Evolutionary conservation across 331 rosid species (phyloP).

Genomic region (Malus hybrid): DNA sequence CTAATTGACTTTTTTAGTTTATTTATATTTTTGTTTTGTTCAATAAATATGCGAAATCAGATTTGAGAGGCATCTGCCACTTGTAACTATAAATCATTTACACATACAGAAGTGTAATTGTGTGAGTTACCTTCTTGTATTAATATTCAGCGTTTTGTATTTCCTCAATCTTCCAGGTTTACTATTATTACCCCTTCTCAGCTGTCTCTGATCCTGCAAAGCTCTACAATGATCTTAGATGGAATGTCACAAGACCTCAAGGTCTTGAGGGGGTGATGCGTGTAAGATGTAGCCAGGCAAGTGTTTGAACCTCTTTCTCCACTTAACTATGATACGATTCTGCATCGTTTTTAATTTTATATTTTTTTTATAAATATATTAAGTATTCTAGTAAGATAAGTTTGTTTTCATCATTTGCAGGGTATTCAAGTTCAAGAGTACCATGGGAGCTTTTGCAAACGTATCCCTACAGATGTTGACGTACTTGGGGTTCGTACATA

Average conservation of each 20-base stretch:
- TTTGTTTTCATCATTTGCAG: slow-evolving; percentile 33
- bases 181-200: slow-evolving; percentile 91
- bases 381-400: background rate
- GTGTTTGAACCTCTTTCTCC: slow-evolving; percentile 4
- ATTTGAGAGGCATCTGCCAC: background rate
- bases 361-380: background rate
- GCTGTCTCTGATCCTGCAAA: slow-evolving; percentile 90
- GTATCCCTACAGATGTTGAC: slow-evolving; percentile 92
- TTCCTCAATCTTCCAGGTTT: slow-evolving; percentile 55
- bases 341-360: background rate
- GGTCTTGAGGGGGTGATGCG: slow-evolving; percentile 99
- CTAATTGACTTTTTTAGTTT: background rate
- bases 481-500: slow-evolving; percentile 72
- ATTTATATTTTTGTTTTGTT: background rate
- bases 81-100: background rate
- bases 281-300: slow-evolving; percentile 98
- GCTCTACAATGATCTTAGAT: slow-evolving; percentile 96
- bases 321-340: background rate
- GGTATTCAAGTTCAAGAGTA: slow-evolving; percentile 97
- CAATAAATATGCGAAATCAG: background rate
- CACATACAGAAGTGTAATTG: background rate
- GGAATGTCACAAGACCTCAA: slow-evolving; percentile 97
- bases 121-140: background rate
- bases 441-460: slow-evolving; percentile 84
- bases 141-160: background rate